Base-by-base conservation (phyloP, 371 early-diverging fungal species). In the Hamiltosporidium magnivora region DNA sequence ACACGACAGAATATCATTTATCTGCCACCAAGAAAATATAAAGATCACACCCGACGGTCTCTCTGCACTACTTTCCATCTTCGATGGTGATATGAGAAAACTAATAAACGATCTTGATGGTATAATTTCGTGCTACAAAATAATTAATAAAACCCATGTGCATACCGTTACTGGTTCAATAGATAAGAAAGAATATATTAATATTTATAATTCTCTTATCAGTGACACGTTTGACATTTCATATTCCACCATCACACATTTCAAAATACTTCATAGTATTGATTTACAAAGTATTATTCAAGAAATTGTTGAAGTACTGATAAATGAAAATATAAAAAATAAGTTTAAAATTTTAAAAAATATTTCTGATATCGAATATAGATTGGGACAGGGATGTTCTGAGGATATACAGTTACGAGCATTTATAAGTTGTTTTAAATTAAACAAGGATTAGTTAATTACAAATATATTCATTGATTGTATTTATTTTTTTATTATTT, bases 1-100 rank as follows among this genome's bases (percentile, higher is more conserved):
- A 2, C 83, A 85, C 41, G 69, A 77, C 0, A 83, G 94, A 37
- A 77, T 96, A 66, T 80, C 88, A 41, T 71, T 82, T 54, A 88
- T 93, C 44, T 80, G 88, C 54, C 80, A 86, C 54, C 73, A 74
- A 36, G 92, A 94, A 83, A 75, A 82, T 86, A 85, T 83, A 61
- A 74, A 66, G 39, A n/a, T 58, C 4, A 54, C 38, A 60, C 65
- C 73, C 54, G 86, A 88, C 6, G 94, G 90, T 3, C 84, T 86
- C 59, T 73, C 85, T 42, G 91, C 90, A 2, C 75, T 98, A 14
- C 71, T 91, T 58, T 83, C 83, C 58, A 71, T 91, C 1, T 87
- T 89, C 0, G 84, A 85, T 58, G 96, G 96, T 9, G 96, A 96
- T 76, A 94, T 98, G 93, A 86, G 96, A 75, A 86, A 89, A 44